These are phyloP conservation scores for Aspergillus homomorphus DNA, from an alignment of 495 filamentous ascomycete genomes.

Conservation along the genomic window DNA sequence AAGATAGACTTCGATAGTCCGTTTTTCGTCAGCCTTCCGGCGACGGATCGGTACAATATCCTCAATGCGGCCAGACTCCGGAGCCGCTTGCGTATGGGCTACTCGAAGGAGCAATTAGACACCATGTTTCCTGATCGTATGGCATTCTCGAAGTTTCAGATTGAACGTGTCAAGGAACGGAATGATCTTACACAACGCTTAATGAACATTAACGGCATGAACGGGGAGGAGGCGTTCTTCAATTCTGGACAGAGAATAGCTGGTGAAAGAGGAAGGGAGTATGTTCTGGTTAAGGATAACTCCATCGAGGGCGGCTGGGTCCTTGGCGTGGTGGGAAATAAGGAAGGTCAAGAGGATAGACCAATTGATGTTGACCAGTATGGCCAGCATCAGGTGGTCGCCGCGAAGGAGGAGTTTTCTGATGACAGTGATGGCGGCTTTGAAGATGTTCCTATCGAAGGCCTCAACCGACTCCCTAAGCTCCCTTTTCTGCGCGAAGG, in stretches of 20 bases:
- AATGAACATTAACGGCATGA: constrained; percentile 93
- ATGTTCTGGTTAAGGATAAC: constrained; percentile 92
- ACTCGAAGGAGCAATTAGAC: constrained; percentile 93
- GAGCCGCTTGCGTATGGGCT: constrained; percentile 86
- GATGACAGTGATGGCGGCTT: constrained; percentile 67
- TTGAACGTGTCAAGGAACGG: constrained; percentile 84
- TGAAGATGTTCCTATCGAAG: constrained; percentile 94
- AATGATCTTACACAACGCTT: constrained; percentile 94
- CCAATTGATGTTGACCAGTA: constrained; percentile 87
- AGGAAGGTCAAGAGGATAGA: constrained; percentile 68
- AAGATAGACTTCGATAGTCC: constrained; percentile 96
- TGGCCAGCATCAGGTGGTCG: constrained; percentile 45
- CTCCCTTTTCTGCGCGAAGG: constrained; percentile 39
- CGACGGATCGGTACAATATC: constrained; percentile 93
- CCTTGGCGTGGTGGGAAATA: constrained; percentile 86
- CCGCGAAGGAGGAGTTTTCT: constrained; percentile 49
- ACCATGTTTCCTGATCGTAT: constrained; percentile 97
- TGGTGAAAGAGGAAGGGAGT: constrained; percentile 87
- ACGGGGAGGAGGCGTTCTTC: constrained; percentile 63
- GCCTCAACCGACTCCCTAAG: constrained; percentile 84
- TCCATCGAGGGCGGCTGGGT: constrained; percentile 97
- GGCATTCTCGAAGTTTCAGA: constrained; percentile 94
- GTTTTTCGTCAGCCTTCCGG: constrained; percentile 87
- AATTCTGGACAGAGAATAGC: constrained; percentile 70
- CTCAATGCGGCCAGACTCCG: constrained; percentile 86